These are phyloP conservation scores for Pelagophyceae sp. DNA, from an alignment of 352 stramenopile species.

Conservation along the genomic window DNA sequence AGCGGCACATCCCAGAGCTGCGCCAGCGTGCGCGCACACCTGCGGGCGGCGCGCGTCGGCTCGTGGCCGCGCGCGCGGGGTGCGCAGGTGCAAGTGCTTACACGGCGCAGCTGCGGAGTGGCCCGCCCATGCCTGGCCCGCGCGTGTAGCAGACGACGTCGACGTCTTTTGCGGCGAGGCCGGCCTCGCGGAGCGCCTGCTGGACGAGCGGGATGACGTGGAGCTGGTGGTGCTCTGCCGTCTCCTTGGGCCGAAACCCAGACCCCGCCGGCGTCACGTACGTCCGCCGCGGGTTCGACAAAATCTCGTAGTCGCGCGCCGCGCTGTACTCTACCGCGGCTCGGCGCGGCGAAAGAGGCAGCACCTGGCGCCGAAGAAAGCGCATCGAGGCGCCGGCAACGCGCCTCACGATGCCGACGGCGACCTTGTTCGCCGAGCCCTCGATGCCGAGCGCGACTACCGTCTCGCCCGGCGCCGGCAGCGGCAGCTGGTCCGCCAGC, in stretches of 20 bases:
- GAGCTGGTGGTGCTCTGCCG: slow-evolving; percentile 97
- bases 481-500: slow-evolving; percentile 6
- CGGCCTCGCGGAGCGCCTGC: slow-evolving; percentile 80
- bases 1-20: slow-evolving; percentile 89
- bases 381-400: no score
- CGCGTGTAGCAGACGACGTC: slow-evolving; percentile 84
- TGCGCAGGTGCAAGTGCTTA: no score
- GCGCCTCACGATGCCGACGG: slow-evolving; percentile 54
- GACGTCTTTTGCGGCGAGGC: slow-evolving; percentile 65
- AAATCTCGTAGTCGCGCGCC: slow-evolving; percentile 65
- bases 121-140: slow-evolving; percentile 92
- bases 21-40: slow-evolving; percentile 79
- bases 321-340: slow-evolving; percentile 38
- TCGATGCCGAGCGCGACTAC: slow-evolving; percentile 89
- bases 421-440: slow-evolving; percentile 95
- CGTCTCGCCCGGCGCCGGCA: neutral
- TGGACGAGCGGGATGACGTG: slow-evolving; percentile 87
- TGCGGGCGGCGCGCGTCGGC: no score
- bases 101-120: slow-evolving; percentile 89
- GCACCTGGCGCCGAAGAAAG: no score
- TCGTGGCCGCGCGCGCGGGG: no score
- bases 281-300: slow-evolving; percentile 97
- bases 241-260: slow-evolving; percentile 96
- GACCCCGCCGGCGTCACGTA: slow-evolving; percentile 93
- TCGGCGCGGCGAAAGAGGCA: no score